These are phyloP conservation scores for Logfia minima DNA, from an alignment of 129 eudicot genomes.

Conservation along the genomic window DNA sequence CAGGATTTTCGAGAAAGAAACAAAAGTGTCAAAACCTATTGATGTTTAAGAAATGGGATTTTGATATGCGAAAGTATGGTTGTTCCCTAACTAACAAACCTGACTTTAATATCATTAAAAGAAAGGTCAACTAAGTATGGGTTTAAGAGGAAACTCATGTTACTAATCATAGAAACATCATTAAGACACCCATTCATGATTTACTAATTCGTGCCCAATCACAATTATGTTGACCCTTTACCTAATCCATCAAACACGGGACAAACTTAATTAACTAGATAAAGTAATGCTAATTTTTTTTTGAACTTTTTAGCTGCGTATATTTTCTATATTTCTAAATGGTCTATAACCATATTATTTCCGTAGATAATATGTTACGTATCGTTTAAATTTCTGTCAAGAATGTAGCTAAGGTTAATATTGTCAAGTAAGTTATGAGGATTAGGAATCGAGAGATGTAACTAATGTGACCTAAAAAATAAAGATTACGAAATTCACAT, in stretches of 20 bases:
- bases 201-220: slow-evolving; percentile 20
- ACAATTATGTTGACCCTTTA: slow-evolving; percentile 25
- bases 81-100: slow-evolving; percentile 40
- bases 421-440: too few relatives aligned
- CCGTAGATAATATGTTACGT: too few relatives aligned
- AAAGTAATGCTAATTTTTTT: too few relatives aligned
- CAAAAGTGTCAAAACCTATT: slow-evolving; percentile 1
- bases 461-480: too few relatives aligned
- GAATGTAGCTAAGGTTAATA: too few relatives aligned
- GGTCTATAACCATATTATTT: too few relatives aligned
- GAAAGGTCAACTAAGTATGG: slow-evolving; percentile 14
- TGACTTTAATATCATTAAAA: slow-evolving; percentile 35
- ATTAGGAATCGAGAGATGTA: too few relatives aligned
- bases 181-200: slow-evolving; percentile 20
- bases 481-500: too few relatives aligned
- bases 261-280: neutral
- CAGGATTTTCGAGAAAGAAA: neutral
- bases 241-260: neutral
- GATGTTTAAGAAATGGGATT: slow-evolving; percentile 28
- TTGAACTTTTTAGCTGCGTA: too few relatives aligned
- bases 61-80: slow-evolving; percentile 35
- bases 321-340: too few relatives aligned
- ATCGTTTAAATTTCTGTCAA: too few relatives aligned
- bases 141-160: slow-evolving; percentile 21
- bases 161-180: slow-evolving; percentile 32